A percentile compares a stretch with the other conserved stretches of the same genome.
These are phyloP conservation scores for Aspergillus hiratsukae DNA, from an alignment of 2,329 filamentous ascomycete species.

Conservation along the genomic window DNA sequence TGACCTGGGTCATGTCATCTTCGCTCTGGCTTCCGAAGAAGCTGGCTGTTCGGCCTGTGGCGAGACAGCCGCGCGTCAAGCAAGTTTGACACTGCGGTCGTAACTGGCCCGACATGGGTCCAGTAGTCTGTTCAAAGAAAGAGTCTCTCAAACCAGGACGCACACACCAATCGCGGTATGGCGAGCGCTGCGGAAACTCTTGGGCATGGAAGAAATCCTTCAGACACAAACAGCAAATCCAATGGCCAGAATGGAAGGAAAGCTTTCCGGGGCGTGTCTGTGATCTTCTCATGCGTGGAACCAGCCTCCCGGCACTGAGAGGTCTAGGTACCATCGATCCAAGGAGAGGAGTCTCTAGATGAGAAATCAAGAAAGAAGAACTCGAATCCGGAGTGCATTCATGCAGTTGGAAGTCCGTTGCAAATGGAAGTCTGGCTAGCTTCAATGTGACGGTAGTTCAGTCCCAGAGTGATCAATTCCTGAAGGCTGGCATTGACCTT, in stretches of 20 bases:
- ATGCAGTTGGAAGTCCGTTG: constrained; percentile 31
- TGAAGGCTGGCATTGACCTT: constrained; percentile 43
- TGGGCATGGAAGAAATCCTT: not conserved
- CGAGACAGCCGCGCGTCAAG: not conserved
- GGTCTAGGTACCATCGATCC: not conserved
- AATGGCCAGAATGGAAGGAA: not conserved
- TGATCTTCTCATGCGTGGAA: constrained; percentile 4
- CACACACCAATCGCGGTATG: not conserved
- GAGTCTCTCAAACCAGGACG: not conserved
- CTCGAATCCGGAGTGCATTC: constrained; percentile 15
- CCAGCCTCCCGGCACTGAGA: constrained; percentile 2
- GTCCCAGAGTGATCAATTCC: constrained; percentile 39
- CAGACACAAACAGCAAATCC: constrained; percentile 4
- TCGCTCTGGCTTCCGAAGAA: not conserved
- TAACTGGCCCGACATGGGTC: not conserved
- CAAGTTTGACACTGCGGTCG: not conserved
- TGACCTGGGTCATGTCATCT: not conserved
- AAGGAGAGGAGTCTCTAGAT: not conserved
- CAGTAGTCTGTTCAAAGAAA: not conserved
- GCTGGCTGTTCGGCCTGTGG: not conserved
- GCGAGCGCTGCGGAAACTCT: not conserved
- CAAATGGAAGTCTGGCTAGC: constrained; percentile 36
- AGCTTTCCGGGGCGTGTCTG: constrained; percentile 9
- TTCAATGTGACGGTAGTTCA: constrained; percentile 41
- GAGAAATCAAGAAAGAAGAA: not conserved